phyloP scores from a whole-genome alignment of 208 protist genomes.

The Angomonas deanei region DNA sequence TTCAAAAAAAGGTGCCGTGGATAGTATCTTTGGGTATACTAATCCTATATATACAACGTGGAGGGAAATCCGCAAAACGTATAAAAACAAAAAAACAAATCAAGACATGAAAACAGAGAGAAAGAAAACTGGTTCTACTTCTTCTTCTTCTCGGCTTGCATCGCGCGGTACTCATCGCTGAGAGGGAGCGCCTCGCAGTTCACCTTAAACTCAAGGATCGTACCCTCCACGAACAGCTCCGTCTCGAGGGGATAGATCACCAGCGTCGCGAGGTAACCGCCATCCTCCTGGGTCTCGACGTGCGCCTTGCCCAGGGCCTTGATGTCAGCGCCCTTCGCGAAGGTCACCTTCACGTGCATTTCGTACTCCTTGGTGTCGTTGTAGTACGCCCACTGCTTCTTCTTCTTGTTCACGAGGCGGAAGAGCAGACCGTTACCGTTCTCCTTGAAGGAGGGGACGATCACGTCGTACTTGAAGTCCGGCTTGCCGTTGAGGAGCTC shows the following conservation, averaged over 20 bases:
- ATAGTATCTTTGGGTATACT: no score
- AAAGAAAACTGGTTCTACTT: conserved; percentile 3
- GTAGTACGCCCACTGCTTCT: conserved; percentile 84
- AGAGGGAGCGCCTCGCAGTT: conserved; percentile 75
- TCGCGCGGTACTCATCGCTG: conserved; percentile 45
- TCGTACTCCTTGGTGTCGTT: conserved; percentile 85
- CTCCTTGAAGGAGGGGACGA: conserved; percentile 56
- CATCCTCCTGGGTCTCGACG: conserved; percentile 45
- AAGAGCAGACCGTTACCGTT: conserved; percentile 81
- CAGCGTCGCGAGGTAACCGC: conserved; percentile 51
- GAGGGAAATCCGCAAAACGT: conserved; percentile 4
- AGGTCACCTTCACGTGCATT: conserved; percentile 74
- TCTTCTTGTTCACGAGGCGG: conserved; percentile 77
- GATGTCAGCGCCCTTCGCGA: conserved; percentile 71
- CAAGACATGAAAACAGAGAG: neutral
- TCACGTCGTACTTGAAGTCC: conserved; percentile 60
- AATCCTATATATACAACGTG: neutral
- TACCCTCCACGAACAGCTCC: conserved; percentile 79
- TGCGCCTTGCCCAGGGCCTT: conserved; percentile 65
- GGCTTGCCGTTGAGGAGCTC: conserved; percentile 67
- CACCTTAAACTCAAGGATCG: conserved; percentile 69
- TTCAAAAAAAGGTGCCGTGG: no score
- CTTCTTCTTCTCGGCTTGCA: conserved; percentile 27
- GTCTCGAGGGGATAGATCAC: conserved; percentile 73
- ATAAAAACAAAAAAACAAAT: conserved; percentile 6